Evolutionary conservation across 83 land plant species (phyloP).

Genomic region (Larix sibirica): DNA sequence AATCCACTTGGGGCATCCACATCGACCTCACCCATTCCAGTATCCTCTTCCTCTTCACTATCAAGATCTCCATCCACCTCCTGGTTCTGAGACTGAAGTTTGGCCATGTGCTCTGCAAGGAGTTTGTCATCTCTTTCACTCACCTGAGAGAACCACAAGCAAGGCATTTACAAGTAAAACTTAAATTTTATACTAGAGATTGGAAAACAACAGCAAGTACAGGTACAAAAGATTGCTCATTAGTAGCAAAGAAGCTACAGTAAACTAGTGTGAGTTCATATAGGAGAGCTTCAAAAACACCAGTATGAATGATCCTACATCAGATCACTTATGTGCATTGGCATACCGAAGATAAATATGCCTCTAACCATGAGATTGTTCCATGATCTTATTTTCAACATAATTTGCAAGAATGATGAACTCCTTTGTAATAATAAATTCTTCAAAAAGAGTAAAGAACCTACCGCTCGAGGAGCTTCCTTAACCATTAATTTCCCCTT

Average conservation of each 20-base stretch:
- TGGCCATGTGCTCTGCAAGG: constrained; percentile 77
- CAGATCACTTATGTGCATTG: no score
- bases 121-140: constrained; percentile 95
- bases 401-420: neutral
- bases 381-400: neutral
- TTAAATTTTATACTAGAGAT: neutral
- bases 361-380: neutral
- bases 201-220: neutral
- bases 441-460: constrained; percentile 17
- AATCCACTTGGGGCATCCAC: constrained; percentile 52
- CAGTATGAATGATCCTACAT: no score
- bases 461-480: constrained; percentile 90
- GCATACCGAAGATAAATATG: neutral
- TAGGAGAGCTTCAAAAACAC: neutral
- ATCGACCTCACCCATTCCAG: constrained; percentile 94
- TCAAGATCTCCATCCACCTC: constrained; percentile 89
- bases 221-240: neutral
- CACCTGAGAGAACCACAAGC: constrained; percentile 53
- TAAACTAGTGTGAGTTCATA: neutral
- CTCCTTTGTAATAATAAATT: neutral
- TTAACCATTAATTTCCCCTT: constrained; percentile 89
- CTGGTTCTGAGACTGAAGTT: constrained; percentile 62
- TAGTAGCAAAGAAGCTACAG: neutral
- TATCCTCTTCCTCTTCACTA: constrained; percentile 93
- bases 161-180: neutral